These are phyloP conservation scores for Ambrosiella beaveri DNA, from an alignment of 2,329 filamentous ascomycete species.

Conservation along the genomic window DNA sequence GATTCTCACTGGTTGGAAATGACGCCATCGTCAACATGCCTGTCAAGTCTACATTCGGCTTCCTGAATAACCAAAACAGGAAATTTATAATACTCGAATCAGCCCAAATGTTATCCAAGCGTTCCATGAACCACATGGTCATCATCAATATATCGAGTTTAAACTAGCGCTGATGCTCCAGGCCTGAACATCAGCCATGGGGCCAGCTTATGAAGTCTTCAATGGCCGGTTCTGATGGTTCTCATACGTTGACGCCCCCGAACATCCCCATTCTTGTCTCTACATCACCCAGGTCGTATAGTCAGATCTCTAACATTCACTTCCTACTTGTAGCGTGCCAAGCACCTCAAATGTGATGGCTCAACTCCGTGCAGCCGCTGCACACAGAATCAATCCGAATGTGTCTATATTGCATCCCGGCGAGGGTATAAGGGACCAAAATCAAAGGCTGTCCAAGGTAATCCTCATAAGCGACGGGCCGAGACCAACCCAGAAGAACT, in stretches of 20 bases:
- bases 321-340: slow-evolving; percentile 27
- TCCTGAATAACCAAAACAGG: neutral
- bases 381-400: slow-evolving; percentile 37
- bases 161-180: too few species aligned
- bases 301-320: neutral
- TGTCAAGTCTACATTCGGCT: neutral
- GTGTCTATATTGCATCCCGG: slow-evolving; percentile 56
- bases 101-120: neutral
- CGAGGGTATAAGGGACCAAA: slow-evolving; percentile 56
- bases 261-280: too few species aligned
- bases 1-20: slow-evolving; percentile 7
- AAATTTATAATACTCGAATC: neutral
- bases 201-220: too few species aligned
- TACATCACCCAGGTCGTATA: too few species aligned
- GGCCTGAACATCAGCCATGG: too few species aligned
- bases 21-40: slow-evolving; percentile 1
- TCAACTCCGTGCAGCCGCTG: slow-evolving; percentile 53
- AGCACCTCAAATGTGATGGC: slow-evolving; percentile 66
- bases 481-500: slow-evolving; percentile 11
- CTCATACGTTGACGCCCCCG: too few species aligned
- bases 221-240: too few species aligned
- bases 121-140: neutral
- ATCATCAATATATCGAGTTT: too few species aligned
- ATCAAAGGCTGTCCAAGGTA: slow-evolving; percentile 25
- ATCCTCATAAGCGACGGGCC: slow-evolving; percentile 20